Evolutionary conservation across 805 yeast genomes (phyloP), one percentile per base, ranked within the genome.

Genomic region (Yarrowia sp.): DNA sequence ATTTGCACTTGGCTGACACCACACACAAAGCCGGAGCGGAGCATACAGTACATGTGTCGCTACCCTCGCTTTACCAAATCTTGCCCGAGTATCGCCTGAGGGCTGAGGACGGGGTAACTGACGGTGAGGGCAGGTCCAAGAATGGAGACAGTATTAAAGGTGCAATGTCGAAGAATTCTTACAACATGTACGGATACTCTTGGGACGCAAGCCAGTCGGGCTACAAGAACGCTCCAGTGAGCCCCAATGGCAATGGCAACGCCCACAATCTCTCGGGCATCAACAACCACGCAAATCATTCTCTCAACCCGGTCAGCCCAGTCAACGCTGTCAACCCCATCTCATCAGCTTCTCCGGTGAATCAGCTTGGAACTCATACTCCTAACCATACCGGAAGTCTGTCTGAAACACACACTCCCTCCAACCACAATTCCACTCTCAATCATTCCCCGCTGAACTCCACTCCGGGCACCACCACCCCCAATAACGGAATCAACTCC

Each of bases 71-170:
- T 41, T 56, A 56, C 48, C 63, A 56, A 56, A 56, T 56, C 48
- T 56, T 56, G 63, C 63, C 63, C 63, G 63, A 56, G 63, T 56
- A 56, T 56, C 63, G 63, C 63, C 63, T 56, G 48, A 56, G 63
- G 63, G 63, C 63, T 56, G 63, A 56, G 63, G 40, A 56, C 63
- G 63, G 63, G 63, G 63, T 56, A 56, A 56, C 63, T 56, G 48
- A 56, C 63, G 63, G 63, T 56, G 63, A 56, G 63, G 63, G 63
- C 63, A 56, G 48, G 63, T 42, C 63, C 63, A 56, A 56, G 63
- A 41, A 56, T 56, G 63, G 48, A 42, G 63, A 56, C 63, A 41
- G 63, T 56, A 41, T 56, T 56, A 56, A 56, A 56, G 63, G 63
- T 56, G 63, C 63, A 56, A 56, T 56, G 48, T 56, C 63, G 63